phyloP scores from a whole-genome alignment of 352 stramenopile genomes.

The Globisporangium paroecandrum region DNA sequence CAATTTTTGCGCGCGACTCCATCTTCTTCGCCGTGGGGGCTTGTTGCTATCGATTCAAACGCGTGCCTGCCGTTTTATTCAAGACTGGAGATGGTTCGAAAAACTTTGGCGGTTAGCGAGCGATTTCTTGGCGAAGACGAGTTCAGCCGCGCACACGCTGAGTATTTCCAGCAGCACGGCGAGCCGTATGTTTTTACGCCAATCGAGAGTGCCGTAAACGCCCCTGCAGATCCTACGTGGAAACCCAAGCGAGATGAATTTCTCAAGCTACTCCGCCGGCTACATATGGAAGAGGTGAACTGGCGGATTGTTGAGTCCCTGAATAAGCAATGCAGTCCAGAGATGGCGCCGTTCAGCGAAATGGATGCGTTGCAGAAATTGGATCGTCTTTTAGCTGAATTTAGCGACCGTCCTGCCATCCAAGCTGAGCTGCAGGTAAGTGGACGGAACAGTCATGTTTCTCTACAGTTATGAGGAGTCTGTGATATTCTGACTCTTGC shows the following conservation, averaged over 20 bases:
- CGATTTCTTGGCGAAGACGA: conserved; percentile 36
- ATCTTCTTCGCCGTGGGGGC: conserved; percentile 38
- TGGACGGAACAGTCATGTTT: not conserved
- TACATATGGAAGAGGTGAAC: conserved; percentile 47
- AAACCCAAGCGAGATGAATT: conserved; percentile 1
- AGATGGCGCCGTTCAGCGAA: conserved; percentile 47
- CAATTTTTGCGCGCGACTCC: conserved; percentile 34
- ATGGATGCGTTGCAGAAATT: conserved; percentile 45
- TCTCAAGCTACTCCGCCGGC: conserved; percentile 20
- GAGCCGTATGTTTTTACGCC: conserved; percentile 31
- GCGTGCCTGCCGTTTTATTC: conserved; percentile 48
- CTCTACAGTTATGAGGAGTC: not conserved
- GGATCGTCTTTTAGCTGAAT: conserved; percentile 39
- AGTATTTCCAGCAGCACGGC: conserved; percentile 21
- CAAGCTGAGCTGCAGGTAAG: conserved; percentile 57
- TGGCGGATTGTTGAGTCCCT: conserved; percentile 43
- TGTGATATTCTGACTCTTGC: not conserved
- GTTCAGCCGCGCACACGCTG: conserved; percentile 33
- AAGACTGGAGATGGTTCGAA: conserved; percentile 31
- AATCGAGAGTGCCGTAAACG: conserved; percentile 6
- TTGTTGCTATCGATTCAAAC: conserved; percentile 59
- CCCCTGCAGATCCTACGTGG: not conserved
- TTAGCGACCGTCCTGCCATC: conserved; percentile 48
- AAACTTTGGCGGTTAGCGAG: conserved; percentile 32
- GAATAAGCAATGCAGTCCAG: conserved; percentile 33